A percentile compares a stretch with the other conserved stretches of the same genome.
These are phyloP conservation scores for Straminergon stramineum DNA, from an alignment of 225 moss, liverwort and hornwort species.

Conservation along the genomic window DNA sequence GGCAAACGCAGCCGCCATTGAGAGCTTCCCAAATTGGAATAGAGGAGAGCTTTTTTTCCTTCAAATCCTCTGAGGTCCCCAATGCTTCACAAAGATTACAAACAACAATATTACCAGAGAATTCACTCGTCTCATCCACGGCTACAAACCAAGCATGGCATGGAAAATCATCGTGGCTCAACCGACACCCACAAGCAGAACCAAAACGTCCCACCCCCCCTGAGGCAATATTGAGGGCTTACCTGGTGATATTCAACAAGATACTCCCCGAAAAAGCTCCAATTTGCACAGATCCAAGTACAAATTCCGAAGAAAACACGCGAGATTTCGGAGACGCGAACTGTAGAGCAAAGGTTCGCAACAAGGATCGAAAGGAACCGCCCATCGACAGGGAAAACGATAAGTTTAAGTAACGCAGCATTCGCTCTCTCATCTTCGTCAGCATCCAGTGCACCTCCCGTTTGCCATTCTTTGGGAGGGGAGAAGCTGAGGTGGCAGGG, in stretches of 20 bases:
- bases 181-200: neutral
- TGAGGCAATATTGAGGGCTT: neutral
- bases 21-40: neutral
- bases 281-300: neutral
- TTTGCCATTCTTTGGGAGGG: neutral
- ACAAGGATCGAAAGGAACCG: neutral
- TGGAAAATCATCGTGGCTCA: neutral
- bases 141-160: neutral
- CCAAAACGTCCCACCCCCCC: no score
- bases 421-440: neutral
- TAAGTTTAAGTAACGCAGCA: neutral
- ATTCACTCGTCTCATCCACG: neutral
- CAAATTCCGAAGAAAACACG: neutral
- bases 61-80: neutral
- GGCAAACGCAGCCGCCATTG: slow-evolving; percentile 16
- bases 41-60: neutral
- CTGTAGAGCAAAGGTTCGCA: no score
- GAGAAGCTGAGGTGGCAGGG: neutral
- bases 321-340: neutral
- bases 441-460: neutral
- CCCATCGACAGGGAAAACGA: neutral
- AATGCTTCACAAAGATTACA: neutral
- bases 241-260: neutral
- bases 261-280: neutral
- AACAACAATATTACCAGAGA: neutral